Evolutionary conservation across 192 early-diverging fungal genomes (phyloP).

Genomic region (Podochytrium sp.): DNA sequence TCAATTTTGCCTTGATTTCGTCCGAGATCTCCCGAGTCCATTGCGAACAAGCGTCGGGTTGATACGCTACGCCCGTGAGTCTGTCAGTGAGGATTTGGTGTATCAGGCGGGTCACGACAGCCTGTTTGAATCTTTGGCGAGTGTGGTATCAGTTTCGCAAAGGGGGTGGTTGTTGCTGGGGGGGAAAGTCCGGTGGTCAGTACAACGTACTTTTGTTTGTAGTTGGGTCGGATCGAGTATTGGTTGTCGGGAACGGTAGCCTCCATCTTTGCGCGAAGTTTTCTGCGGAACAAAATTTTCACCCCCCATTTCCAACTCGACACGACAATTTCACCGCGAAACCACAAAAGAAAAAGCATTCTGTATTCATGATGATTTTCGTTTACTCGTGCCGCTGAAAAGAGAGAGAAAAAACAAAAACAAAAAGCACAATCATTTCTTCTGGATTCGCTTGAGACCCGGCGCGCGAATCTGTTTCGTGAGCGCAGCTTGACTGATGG

Average conservation of each 20-base stretch:
- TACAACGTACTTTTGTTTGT: constrained; percentile 64
- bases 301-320: too few relatives aligned
- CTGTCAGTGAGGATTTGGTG: constrained; percentile 51
- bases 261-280: too few relatives aligned
- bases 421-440: constrained; percentile 15
- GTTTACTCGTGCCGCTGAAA: background rate
- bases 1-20: constrained; percentile 62
- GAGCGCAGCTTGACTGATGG: constrained; percentile 27
- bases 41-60: constrained; percentile 56
- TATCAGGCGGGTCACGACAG: constrained; percentile 49
- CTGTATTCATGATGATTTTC: background rate
- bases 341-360: too few relatives aligned
- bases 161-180: too few relatives aligned
- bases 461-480: constrained; percentile 30
- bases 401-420: constrained; percentile 1
- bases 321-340: too few relatives aligned
- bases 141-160: constrained; percentile 5
- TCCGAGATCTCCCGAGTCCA: constrained; percentile 61
- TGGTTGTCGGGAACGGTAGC: too few relatives aligned
- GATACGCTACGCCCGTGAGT: constrained; percentile 49
- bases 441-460: constrained; percentile 25
- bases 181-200: background rate
- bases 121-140: constrained; percentile 53
- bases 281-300: too few relatives aligned
- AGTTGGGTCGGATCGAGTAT: constrained; percentile 60